Percentiles rank a stretch among this genome's conserved stretches.
These are phyloP conservation scores for Pseudisothecium myosuroides DNA, from an alignment of 225 moss, liverwort and hornwort genomes.

Conservation along the genomic window DNA sequence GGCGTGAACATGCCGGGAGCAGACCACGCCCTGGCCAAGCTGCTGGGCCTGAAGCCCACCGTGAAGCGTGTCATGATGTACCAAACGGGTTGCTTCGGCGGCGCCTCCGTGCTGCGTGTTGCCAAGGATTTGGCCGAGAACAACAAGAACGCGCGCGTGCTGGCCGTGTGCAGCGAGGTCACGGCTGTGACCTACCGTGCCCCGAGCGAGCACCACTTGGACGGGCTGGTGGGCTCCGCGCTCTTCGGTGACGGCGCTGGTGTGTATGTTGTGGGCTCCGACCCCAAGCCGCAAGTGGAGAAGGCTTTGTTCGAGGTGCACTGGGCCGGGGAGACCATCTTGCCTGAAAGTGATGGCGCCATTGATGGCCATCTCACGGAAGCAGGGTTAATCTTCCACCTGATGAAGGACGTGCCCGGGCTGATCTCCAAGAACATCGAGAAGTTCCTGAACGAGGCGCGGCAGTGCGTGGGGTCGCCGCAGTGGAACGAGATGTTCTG, in stretches of 20 bases:
- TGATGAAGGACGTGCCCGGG: neutral
- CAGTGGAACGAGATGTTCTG: no score
- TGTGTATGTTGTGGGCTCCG: no score
- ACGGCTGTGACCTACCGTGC: neutral
- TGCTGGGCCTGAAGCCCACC: neutral
- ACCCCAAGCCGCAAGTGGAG: no score
- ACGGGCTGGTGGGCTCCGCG: no score
- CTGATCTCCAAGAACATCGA: neutral
- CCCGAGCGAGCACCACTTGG: no score
- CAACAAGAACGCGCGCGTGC: neutral
- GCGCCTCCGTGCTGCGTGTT: neutral
- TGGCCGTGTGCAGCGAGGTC: neutral
- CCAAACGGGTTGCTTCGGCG: neutral
- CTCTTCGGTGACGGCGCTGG: no score
- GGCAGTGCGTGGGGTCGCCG: no score
- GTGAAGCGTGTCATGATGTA: neutral
- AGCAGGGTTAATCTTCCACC: neutral
- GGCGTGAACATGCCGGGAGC: neutral
- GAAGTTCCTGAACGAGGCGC: no score
- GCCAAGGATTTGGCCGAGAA: neutral
- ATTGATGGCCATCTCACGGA: neutral
- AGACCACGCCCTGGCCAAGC: neutral
- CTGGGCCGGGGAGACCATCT: neutral
- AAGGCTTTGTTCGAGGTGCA: neutral
- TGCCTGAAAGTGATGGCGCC: neutral